phyloP scores from a whole-genome alignment of 2,329 filamentous ascomycete genomes.

The Erysiphe pulchra region DNA sequence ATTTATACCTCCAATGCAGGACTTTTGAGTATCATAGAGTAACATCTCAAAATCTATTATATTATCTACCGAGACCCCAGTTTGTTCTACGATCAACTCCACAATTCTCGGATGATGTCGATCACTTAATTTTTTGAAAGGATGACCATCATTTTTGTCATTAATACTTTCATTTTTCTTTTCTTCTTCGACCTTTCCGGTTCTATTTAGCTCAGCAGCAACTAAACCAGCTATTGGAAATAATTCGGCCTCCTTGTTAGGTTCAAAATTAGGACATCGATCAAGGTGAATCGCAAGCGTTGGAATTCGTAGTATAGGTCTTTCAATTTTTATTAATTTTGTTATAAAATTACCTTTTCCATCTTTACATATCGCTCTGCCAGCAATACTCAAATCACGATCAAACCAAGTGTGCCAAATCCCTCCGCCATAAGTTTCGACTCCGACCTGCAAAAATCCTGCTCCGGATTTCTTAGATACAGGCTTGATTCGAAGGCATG shows the following conservation, averaged over 20 bases:
- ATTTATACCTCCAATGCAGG: constrained; percentile 66
- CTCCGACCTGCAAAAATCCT: constrained; percentile 81
- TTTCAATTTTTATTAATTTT: constrained; percentile 72
- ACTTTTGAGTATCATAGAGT: constrained; percentile 88
- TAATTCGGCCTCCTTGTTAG: constrained; percentile 91
- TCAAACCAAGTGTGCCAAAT: constrained; percentile 99
- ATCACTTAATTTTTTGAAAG: constrained; percentile 50
- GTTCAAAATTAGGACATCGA: constrained; percentile 60
- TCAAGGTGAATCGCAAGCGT: constrained; percentile 88
- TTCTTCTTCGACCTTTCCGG: constrained; percentile 22
- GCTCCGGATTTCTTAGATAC: constrained; percentile 69
- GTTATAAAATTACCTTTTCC: constrained; percentile 50
- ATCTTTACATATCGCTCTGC: constrained; percentile 58
- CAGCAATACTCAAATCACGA: constrained; percentile 73
- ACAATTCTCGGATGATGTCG: constrained; percentile 77
- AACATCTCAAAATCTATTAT: constrained; percentile 87
- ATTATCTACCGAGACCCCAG: constrained; percentile 40
- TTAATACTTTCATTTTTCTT: constrained; percentile 16
- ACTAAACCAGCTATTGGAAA: constrained; percentile 82
- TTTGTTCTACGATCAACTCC: constrained; percentile 59
- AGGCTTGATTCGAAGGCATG: constrained; percentile 76
- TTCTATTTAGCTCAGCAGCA: constrained; percentile 66
- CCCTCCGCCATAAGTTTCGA: constrained; percentile 89
- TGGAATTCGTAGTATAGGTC: constrained; percentile 74
- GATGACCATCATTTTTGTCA: constrained; percentile 33